Percentiles rank a stretch among this genome's conserved stretches.
Evolutionary conservation across 768 basidiomycete species (phyloP).

Genomic region (Bullera alba): DNA sequence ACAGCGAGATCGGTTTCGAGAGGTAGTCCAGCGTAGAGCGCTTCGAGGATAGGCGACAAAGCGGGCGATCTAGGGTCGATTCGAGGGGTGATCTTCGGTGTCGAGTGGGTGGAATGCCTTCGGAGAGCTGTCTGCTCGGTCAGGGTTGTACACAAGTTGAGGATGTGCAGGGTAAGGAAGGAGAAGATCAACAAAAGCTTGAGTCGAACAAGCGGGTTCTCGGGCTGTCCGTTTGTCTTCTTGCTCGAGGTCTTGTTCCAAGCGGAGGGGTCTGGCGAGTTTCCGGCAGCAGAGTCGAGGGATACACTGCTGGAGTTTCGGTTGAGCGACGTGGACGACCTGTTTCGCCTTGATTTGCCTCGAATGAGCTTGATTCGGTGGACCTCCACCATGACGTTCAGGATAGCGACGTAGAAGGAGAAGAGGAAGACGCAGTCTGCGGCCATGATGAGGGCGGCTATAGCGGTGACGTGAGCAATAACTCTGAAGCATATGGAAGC

Average conservation of each 20-base stretch:
- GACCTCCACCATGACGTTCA: conserved; percentile 90
- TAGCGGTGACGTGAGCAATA: background rate
- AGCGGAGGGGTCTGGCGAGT: conserved; percentile 9
- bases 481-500: background rate
- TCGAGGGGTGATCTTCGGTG: conserved; percentile 18
- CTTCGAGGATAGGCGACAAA: conserved; percentile 56
- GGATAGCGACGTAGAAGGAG: conserved; percentile 79
- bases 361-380: conserved; percentile 52
- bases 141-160: conserved; percentile 88
- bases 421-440: conserved; percentile 83
- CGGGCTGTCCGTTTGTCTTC: conserved; percentile 49
- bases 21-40: conserved; percentile 51
- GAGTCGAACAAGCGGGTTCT: conserved; percentile 77
- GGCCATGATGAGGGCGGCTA: conserved; percentile 72
- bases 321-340: conserved; percentile 19
- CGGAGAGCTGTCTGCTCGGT: conserved; percentile 59
- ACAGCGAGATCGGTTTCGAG: conserved; percentile 33
- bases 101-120: conserved; percentile 48
- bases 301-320: conserved; percentile 34
- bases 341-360: conserved; percentile 35
- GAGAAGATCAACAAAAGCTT: conserved; percentile 86
- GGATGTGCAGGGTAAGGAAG: conserved; percentile 81
- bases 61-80: conserved; percentile 65
- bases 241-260: conserved; percentile 18
- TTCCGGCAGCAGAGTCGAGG: conserved; percentile 28